Conservation (phyloP, 495 filamentous ascomycete species). For the Baudoinia panamericana region DNA sequence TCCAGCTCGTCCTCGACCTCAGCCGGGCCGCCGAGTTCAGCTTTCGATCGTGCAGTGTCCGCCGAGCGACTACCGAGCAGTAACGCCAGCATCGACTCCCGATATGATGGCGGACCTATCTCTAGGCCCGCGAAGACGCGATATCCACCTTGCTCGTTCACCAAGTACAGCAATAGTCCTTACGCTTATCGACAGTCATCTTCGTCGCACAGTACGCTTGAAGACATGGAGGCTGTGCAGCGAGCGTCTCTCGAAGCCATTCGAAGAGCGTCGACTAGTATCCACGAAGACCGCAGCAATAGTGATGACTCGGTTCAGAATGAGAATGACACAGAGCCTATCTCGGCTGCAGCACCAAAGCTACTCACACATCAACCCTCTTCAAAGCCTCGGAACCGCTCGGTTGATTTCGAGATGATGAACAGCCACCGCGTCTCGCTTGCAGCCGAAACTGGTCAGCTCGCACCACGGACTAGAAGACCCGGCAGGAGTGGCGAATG, state of each 20-base stretch:
- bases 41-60: conserved; percentile 22
- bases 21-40: conserved; percentile 14
- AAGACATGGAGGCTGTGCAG: conserved; percentile 14
- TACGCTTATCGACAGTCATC: conserved; percentile 18
- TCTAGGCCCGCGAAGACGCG: conserved; percentile 1
- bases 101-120: conserved; percentile 3
- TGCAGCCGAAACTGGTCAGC: conserved; percentile 36
- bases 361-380: conserved; percentile 5
- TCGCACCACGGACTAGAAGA: conserved; percentile 29
- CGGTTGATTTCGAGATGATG: conserved; percentile 28
- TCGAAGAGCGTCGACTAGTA: conserved; percentile 14
- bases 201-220: conserved; percentile 20
- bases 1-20: conserved; percentile 4
- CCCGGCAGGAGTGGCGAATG: conserved; percentile 21
- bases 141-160: conserved; percentile 14
- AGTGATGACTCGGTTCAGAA: conserved; percentile 9
- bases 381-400: conserved; percentile 1
- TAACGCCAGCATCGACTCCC: conserved; percentile 4
- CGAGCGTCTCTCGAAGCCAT: conserved; percentile 9
- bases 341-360: conserved; percentile 13
- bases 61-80: conserved; percentile 20
- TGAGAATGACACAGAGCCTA: conserved; percentile 8
- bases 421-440: conserved; percentile 33
- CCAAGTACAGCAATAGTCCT: conserved; percentile 15
- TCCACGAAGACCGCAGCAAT: conserved; percentile 3